Evolutionary conservation across 2,329 filamentous ascomycete species (phyloP).

Genomic region (Berkeleyomyces basicola): DNA sequence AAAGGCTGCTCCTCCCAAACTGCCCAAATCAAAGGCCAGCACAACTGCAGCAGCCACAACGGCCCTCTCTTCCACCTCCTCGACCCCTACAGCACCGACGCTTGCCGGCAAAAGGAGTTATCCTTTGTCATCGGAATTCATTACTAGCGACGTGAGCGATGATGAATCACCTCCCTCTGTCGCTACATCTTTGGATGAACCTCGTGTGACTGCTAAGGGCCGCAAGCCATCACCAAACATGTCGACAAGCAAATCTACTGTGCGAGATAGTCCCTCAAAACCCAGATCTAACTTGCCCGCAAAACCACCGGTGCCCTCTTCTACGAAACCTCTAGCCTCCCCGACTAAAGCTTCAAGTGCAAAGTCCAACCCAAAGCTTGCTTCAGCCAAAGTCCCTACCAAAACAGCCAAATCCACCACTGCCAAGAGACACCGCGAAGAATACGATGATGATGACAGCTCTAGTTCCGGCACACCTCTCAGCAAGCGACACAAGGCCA

Average conservation of each 20-base stretch:
- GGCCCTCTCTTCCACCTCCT: not conserved
- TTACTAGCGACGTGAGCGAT: constrained; percentile 37
- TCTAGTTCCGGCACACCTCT: constrained; percentile 43
- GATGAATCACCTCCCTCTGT: constrained; percentile 30
- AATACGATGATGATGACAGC: constrained; percentile 33
- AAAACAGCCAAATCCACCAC: constrained; percentile 16
- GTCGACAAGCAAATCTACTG: not conserved
- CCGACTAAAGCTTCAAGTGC: not conserved
- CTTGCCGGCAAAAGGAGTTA: constrained; percentile 23
- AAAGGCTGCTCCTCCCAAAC: constrained; percentile 19
- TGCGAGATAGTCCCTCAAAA: constrained; percentile 9
- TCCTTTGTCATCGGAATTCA: constrained; percentile 38
- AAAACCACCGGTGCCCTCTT: not conserved
- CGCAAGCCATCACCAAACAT: constrained; percentile 8
- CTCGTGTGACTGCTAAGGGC: not conserved
- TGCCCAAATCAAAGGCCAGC: constrained; percentile 3
- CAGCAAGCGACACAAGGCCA: constrained; percentile 39
- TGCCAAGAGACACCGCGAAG: constrained; percentile 36
- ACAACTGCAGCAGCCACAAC: not conserved
- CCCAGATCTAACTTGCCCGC: not conserved
- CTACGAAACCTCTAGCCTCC: not conserved
- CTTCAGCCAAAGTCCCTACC: not conserved
- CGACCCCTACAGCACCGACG: not conserved
- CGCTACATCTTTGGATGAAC: constrained; percentile 4
- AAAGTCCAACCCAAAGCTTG: constrained; percentile 19